Conservation (phyloP, 164 flowering plant genomes). For the Santalum album region DNA sequence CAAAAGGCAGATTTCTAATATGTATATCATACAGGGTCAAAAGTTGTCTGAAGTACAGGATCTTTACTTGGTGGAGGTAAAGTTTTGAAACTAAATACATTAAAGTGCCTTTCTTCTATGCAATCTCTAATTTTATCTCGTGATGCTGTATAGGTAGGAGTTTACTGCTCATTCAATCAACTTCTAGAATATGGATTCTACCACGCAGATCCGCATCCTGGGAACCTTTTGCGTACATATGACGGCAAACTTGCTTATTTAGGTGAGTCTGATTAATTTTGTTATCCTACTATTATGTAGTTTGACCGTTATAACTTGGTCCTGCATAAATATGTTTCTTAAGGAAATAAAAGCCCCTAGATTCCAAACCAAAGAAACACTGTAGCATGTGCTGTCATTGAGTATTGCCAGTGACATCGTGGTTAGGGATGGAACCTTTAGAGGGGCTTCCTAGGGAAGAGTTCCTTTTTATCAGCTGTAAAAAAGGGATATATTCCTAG, state of each 20-base stretch:
- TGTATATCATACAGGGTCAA: conserved; percentile 43
- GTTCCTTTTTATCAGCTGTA: too few species aligned
- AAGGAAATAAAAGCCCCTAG: too few species aligned
- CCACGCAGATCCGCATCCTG: conserved; percentile 99
- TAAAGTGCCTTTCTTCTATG: background rate
- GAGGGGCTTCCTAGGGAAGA: too few species aligned
- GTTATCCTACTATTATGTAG: background rate
- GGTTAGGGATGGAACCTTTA: too few species aligned
- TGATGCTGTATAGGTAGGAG: conserved; percentile 66
- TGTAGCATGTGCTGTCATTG: too few species aligned
- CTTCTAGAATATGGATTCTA: conserved; percentile 93
- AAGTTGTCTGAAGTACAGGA: conserved; percentile 81
- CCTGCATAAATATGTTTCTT: too few species aligned
- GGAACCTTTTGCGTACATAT: conserved; percentile 83
- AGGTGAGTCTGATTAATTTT: conserved; percentile 30
- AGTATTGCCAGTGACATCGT: too few species aligned
- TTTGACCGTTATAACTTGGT: background rate
- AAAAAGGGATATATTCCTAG: too few species aligned
- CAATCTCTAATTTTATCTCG: conserved; percentile 6
- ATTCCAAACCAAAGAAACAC: too few species aligned
- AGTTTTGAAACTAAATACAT: conserved; percentile 6
- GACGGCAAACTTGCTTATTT: conserved; percentile 92
- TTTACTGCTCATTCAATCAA: conserved; percentile 92
- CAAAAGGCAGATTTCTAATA: too few species aligned
- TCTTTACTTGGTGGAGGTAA: conserved; percentile 85